phyloP scores from a whole-genome alignment of 2,329 filamentous ascomycete genomes.

The Sordariomycetes sp. region DNA sequence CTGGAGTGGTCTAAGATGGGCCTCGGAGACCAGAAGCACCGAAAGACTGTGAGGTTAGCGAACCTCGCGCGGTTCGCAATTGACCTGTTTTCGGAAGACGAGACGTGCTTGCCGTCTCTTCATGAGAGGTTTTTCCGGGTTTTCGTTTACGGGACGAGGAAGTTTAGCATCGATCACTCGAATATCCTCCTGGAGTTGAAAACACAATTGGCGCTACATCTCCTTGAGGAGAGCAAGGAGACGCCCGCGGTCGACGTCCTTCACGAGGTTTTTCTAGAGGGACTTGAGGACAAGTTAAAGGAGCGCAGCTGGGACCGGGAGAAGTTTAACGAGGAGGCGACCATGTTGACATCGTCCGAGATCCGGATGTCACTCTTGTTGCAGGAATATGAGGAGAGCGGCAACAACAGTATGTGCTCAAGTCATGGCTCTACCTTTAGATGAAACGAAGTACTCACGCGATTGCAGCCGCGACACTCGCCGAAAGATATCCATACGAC shows the following conservation, averaged over 20 bases:
- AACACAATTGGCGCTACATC: slow-evolving; percentile 37
- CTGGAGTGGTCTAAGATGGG: slow-evolving; percentile 22
- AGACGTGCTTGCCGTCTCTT: slow-evolving; percentile 26
- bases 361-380: slow-evolving; percentile 19
- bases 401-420: slow-evolving; percentile 13
- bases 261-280: slow-evolving; percentile 39
- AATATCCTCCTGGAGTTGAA: slow-evolving; percentile 33
- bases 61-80: slow-evolving; percentile 33
- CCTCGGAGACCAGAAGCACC: slow-evolving; percentile 18
- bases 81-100: slow-evolving; percentile 20
- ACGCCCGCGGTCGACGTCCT: slow-evolving; percentile 37
- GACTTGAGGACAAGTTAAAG: slow-evolving; percentile 36
- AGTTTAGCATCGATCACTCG: slow-evolving; percentile 25
- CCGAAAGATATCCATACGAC: slow-evolving; percentile 23
- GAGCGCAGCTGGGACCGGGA: slow-evolving; percentile 16
- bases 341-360: slow-evolving; percentile 18
- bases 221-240: slow-evolving; percentile 34
- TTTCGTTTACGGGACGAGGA: slow-evolving; percentile 15
- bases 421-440: neutral
- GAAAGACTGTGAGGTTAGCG: slow-evolving; percentile 7
- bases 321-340: slow-evolving; percentile 19
- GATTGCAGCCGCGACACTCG: slow-evolving; percentile 14
- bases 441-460: neutral
- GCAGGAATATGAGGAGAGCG: slow-evolving; percentile 12
- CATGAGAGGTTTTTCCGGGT: slow-evolving; percentile 29